Evolutionary conservation across 2,329 filamentous ascomycete genomes (phyloP).

Genomic region (Xylariaceae sp.): DNA sequence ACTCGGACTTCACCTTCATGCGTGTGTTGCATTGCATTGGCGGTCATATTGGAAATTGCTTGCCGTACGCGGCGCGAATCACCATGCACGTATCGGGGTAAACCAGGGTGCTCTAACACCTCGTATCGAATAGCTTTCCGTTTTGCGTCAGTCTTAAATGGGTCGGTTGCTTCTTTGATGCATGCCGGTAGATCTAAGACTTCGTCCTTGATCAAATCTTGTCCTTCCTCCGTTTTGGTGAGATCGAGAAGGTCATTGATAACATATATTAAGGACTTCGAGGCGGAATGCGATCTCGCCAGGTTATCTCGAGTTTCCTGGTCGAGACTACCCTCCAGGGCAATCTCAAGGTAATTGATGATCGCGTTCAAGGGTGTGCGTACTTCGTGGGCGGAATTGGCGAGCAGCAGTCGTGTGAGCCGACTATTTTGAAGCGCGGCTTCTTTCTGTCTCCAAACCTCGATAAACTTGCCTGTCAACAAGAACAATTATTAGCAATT

Average conservation of each 20-base stretch:
- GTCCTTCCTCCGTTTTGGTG: constrained; percentile 82
- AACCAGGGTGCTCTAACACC: constrained; percentile 60
- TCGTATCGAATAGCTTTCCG: constrained; percentile 72
- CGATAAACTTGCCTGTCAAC: constrained; percentile 67
- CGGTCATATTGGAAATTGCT: constrained; percentile 75
- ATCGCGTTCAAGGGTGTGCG: constrained; percentile 89
- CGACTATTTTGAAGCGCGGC: constrained; percentile 77
- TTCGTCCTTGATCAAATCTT: constrained; percentile 74
- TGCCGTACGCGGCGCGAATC: constrained; percentile 79
- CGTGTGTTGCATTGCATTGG: constrained; percentile 82
- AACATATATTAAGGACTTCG: constrained; percentile 87
- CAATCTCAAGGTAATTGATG: constrained; percentile 92
- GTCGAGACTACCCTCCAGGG: constrained; percentile 75
- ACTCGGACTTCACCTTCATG: constrained; percentile 62
- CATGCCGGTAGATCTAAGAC: constrained; percentile 68
- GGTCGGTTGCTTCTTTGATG: constrained; percentile 70
- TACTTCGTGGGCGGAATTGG: constrained; percentile 89
- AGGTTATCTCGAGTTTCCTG: constrained; percentile 81
- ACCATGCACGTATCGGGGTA: constrained; percentile 70
- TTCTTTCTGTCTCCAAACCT: constrained; percentile 90
- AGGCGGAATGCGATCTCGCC: constrained; percentile 80
- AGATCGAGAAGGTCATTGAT: constrained; percentile 89
- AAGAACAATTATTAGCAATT: not conserved
- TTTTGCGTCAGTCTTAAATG: constrained; percentile 69
- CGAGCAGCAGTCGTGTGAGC: constrained; percentile 71